These are phyloP conservation scores for Fallopia convolvulus DNA, from an alignment of 148 eudicot genomes.

Conservation along the genomic window DNA sequence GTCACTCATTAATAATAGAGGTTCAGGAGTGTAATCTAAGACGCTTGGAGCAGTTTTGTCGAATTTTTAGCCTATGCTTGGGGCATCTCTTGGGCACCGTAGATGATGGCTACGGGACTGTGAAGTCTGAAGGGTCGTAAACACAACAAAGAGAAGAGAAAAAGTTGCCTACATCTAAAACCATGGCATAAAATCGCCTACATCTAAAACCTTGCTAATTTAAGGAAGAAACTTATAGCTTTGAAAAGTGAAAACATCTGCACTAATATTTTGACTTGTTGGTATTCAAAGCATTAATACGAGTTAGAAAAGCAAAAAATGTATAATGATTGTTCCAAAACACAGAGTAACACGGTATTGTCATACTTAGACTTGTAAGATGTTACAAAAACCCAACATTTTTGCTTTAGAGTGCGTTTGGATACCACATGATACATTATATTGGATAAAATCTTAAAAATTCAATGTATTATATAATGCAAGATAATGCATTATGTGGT, in stretches of 20 bases:
- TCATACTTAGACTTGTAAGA: background rate
- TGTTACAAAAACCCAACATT: background rate
- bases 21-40: background rate
- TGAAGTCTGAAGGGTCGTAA: background rate
- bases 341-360: background rate
- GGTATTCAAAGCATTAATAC: background rate
- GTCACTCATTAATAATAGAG: slow-evolving; percentile 7
- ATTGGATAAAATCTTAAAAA: no score
- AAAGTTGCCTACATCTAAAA: background rate
- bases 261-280: background rate
- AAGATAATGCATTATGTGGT: no score
- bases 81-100: no score
- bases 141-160: background rate
- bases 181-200: background rate
- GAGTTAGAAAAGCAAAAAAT: background rate
- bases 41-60: no score
- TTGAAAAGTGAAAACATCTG: background rate
- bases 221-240: background rate
- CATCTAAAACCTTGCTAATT: background rate
- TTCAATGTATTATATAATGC: no score
- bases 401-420: background rate
- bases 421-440: no score
- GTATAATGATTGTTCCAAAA: background rate
- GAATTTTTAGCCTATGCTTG: no score
- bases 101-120: background rate